phyloP scores from a whole-genome alignment of 345 rosid genomes.

The Citrus australasica region DNA sequence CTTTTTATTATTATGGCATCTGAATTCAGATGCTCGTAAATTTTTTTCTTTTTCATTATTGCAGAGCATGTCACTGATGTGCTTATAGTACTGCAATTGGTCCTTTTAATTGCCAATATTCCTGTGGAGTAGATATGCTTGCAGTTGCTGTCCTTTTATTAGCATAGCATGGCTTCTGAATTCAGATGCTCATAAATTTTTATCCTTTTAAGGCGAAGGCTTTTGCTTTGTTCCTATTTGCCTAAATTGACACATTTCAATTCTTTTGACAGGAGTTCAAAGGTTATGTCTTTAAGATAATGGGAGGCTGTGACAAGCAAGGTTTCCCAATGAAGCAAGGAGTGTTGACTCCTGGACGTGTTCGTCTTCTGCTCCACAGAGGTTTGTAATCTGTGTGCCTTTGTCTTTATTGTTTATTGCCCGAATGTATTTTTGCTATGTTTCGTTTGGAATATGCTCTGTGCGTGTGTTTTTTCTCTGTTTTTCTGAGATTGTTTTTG shows the following conservation, averaged over 20 bases:
- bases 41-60: no score
- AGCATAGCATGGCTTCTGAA: neutral
- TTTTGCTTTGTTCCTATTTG: neutral
- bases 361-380: constrained; percentile 75
- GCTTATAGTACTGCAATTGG: neutral
- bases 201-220: neutral
- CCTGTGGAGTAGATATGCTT: neutral
- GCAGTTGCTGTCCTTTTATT: neutral
- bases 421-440: neutral
- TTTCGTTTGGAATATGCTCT: neutral
- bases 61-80: neutral
- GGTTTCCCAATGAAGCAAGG: constrained; percentile 96
- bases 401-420: neutral
- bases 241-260: neutral
- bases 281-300: constrained; percentile 82
- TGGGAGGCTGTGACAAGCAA: constrained; percentile 93
- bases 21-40: neutral
- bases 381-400: constrained; percentile 27
- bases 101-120: neutral
- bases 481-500: neutral
- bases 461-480: neutral
- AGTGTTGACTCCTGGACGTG: constrained; percentile 81
- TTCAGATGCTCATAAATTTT: neutral
- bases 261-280: constrained; percentile 62
- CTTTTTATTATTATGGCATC: neutral